Conservation (phyloP, 108 stramenopile species). For the Conticribra guillardii region DNA sequence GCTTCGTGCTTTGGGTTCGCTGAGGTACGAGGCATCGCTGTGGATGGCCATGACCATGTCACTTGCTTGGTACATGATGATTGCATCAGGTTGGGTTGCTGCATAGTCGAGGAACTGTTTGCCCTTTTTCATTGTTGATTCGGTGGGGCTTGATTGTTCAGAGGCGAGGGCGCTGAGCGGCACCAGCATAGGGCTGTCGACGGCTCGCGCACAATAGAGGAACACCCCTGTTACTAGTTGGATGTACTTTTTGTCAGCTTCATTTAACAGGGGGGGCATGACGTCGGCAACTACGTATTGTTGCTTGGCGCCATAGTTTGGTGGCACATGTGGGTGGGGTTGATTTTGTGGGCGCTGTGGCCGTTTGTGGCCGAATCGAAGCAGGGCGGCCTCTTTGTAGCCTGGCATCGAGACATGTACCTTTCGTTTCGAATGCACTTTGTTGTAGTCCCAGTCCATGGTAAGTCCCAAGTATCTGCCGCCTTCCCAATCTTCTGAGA, state of each 20-base stretch:
- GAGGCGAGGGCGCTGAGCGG: slow-evolving; percentile 38
- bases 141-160: too few species aligned
- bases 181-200: slow-evolving; percentile 45
- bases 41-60: slow-evolving; percentile 45
- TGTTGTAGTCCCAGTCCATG: too few species aligned
- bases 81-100: slow-evolving; percentile 51
- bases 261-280: slow-evolving; percentile 26
- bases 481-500: slow-evolving; percentile 35
- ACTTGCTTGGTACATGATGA: slow-evolving; percentile 36
- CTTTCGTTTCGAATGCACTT: slow-evolving; percentile 17
- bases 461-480: too few species aligned
- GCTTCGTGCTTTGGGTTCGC: slow-evolving; percentile 46
- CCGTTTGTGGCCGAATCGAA: slow-evolving; percentile 33
- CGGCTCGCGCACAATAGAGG: slow-evolving; percentile 51
- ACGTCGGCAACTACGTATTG: slow-evolving; percentile 30
- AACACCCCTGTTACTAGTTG: slow-evolving; percentile 47
- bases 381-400: slow-evolving; percentile 54
- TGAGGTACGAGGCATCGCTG: slow-evolving; percentile 37
- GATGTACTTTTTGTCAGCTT: too few species aligned
- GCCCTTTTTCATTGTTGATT: slow-evolving; percentile 14
- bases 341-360: slow-evolving; percentile 45
- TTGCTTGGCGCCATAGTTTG: slow-evolving; percentile 41
- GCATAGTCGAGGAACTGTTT: slow-evolving; percentile 51
- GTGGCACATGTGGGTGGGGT: slow-evolving; percentile 26
- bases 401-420: too few species aligned